A percentile compares a stretch with the other conserved stretches of the same genome.
Conservation (phyloP, 2,329 filamentous ascomycete genomes). For the Harringtonia aguacate region DNA sequence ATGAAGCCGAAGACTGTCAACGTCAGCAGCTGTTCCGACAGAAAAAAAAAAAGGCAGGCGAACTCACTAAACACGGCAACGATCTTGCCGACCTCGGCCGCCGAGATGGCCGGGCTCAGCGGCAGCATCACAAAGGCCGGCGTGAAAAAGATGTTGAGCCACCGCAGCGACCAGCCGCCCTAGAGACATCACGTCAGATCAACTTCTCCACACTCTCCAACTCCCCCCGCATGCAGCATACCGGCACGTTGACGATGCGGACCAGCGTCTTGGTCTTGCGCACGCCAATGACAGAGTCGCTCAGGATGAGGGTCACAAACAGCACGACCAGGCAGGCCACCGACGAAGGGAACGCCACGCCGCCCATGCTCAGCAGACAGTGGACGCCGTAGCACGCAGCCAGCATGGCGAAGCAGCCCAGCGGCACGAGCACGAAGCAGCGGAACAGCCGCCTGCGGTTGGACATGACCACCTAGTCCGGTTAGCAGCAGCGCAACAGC, state of each 20-base stretch:
- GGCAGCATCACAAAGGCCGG: slow-evolving; percentile 49
- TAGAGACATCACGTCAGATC: slow-evolving; percentile 16
- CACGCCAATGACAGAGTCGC: slow-evolving; percentile 35
- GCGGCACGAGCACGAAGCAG: slow-evolving; percentile 41
- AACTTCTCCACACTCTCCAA: slow-evolving; percentile 13
- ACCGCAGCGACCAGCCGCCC: slow-evolving; percentile 46
- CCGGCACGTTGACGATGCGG: slow-evolving; percentile 40
- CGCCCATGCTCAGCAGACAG: slow-evolving; percentile 30
- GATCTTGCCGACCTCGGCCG: slow-evolving; percentile 45
- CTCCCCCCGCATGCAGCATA: slow-evolving; percentile 17
- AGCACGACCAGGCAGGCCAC: slow-evolving; percentile 47
- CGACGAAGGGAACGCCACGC: slow-evolving; percentile 46
- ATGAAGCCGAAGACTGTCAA: slow-evolving; percentile 44
- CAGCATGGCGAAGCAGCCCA: slow-evolving; percentile 29
- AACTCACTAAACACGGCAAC: slow-evolving; percentile 45
- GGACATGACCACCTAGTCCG: slow-evolving; percentile 32
- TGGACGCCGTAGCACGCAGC: slow-evolving; percentile 32
- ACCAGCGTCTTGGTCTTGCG: slow-evolving; percentile 36
- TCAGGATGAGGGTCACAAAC: slow-evolving; percentile 36
- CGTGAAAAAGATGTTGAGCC: slow-evolving; percentile 49
- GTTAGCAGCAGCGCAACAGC: not conserved
- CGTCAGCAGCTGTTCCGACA: not conserved
- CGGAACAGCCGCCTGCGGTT: slow-evolving; percentile 12
- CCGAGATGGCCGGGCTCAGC: slow-evolving; percentile 41
- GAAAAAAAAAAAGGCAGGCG: not conserved